Percentiles rank a stretch among this genome's conserved stretches.
Evolutionary conservation across 352 stramenopile genomes (phyloP).

Genomic region (Globisporangium solare): DNA sequence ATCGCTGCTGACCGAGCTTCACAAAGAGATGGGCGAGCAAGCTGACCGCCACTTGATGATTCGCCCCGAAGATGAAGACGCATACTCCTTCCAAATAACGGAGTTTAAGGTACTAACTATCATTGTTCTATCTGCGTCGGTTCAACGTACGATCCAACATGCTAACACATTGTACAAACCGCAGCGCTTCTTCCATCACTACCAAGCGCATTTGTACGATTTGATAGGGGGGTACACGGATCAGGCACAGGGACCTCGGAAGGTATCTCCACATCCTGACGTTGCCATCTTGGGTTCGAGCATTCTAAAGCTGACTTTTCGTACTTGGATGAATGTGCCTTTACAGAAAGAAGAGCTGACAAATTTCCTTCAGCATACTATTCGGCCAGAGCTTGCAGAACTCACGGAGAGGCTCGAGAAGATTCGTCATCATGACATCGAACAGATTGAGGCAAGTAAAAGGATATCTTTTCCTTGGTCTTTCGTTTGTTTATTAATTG

Average conservation of each 20-base stretch:
- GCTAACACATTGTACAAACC: neutral
- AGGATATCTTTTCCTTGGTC: too few relatives aligned
- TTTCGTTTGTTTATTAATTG: neutral
- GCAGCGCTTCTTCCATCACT: constrained; percentile 72
- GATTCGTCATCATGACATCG: constrained; percentile 52
- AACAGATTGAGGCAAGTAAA: constrained; percentile 31
- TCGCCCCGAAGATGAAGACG: constrained; percentile 41
- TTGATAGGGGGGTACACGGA: constrained; percentile 71
- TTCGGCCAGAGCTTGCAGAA: constrained; percentile 47
- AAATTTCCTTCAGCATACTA: constrained; percentile 55
- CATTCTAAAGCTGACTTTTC: neutral
- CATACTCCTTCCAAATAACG: constrained; percentile 58
- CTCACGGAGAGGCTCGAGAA: constrained; percentile 55
- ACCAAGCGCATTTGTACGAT: constrained; percentile 62
- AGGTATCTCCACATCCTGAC: constrained; percentile 24
- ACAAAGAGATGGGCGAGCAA: constrained; percentile 55
- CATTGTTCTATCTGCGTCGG: too few relatives aligned
- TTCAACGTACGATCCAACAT: too few relatives aligned
- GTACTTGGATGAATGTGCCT: neutral
- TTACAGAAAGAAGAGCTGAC: constrained; percentile 59
- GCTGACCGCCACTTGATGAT: constrained; percentile 44
- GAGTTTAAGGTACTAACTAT: constrained; percentile 52
- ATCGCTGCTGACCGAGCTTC: constrained; percentile 45
- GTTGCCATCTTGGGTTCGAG: neutral
- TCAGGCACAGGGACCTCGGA: constrained; percentile 49